phyloP scores from a whole-genome alignment of 164 flowering plant genomes.

The Sedum album region DNA sequence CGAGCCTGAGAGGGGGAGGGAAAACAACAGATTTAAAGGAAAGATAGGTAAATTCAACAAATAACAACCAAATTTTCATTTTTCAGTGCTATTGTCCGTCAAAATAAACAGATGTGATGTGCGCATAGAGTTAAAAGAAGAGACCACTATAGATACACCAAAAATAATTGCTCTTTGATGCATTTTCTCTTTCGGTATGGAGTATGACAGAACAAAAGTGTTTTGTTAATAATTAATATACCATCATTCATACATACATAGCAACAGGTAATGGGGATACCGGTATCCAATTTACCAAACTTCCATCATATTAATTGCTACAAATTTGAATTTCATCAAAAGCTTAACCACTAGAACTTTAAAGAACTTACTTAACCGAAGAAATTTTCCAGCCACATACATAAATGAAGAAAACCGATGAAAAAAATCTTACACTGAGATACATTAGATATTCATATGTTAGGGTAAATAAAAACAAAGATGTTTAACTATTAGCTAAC shows the following conservation, averaged over 20 bases:
- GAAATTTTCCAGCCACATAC: background rate
- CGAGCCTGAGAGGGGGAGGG: constrained; percentile 27
- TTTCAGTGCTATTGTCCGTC: no score
- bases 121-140: background rate
- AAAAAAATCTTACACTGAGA: background rate
- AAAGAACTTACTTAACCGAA: no score
- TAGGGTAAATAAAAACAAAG: background rate
- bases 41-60: background rate
- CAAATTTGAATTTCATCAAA: background rate
- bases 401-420: background rate
- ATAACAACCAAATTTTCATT: no score
- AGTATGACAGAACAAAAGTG: background rate
- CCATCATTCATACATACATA: background rate
- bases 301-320: background rate
- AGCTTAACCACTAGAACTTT: background rate
- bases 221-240: background rate
- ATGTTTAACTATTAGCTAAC: background rate
- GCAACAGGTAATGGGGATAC: no score
- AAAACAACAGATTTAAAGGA: background rate
- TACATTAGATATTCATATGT: background rate
- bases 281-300: background rate
- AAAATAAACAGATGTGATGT: background rate
- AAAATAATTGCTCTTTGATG: background rate
- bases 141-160: background rate
- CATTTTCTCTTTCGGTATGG: background rate